Evolutionary conservation across 2,329 filamentous ascomycete genomes (phyloP), one percentile per base, ranked within the genome.

Genomic region (Ramularia endophylla): DNA sequence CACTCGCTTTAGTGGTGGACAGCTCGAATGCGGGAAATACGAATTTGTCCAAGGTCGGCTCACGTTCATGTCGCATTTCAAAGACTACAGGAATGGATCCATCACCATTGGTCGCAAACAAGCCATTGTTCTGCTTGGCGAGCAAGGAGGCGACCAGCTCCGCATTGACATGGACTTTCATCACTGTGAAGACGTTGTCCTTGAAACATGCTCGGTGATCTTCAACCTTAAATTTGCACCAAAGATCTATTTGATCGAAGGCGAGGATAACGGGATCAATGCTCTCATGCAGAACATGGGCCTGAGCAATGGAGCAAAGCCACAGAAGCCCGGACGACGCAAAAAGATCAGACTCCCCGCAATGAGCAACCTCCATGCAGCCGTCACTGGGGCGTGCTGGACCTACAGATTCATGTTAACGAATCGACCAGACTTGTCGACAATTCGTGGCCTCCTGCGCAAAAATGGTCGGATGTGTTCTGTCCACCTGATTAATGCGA

Each of bases 381-480:
- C 53, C n/a, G 64, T 69, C 28, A 64, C 65, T 2, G 66, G 68
- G 2, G 65, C 61, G 29, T 76, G 71, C 44, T 68, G 75, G 34
- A 70, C 76, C 1, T 80, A 79, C 50, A 67, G 68, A 15, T 36
- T 63, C 3, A 41, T 37, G 1, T 61, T 66, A 28, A 8, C 3
- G 3, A 20, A 20, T 7, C n/a, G 15, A 12, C 13, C 9, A 19
- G 15, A 31, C 13, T 9, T 53, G 19, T 38, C 47, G 4, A 48
- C 57, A 28, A 44, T 64, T 17, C 46, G 50, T 4, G 22, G 36
- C 1, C 36, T 63, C 5, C 38, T 65, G 2, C 34, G 43, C 6
- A 42, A 39, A 5, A 54, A 49, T 28, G 46, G 52, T 8, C 61
- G 59, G 11, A 54, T 66, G 33, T 62, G 64, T 4, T 41, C 55